Percentiles rank a stretch among this genome's conserved stretches.
phyloP scores from a whole-genome alignment of 495 filamentous ascomycete species.

The Sporormia fimetaria region DNA sequence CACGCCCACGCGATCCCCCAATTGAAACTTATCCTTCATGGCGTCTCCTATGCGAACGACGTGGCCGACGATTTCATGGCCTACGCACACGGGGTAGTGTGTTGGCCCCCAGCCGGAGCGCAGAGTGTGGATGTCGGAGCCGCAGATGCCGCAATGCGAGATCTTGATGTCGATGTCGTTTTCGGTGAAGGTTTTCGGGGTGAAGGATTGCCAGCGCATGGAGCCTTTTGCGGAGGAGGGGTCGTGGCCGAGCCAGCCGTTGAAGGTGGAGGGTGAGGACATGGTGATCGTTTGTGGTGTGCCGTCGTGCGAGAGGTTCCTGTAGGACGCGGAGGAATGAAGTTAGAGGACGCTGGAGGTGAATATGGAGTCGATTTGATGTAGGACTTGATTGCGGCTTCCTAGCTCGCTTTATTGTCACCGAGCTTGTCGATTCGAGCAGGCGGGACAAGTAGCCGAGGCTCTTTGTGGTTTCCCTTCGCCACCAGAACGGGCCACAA shows the following conservation, averaged over 20 bases:
- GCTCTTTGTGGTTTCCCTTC: no score
- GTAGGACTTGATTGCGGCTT: no score
- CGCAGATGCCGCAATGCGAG: slow-evolving; percentile 77
- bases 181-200: slow-evolving; percentile 52
- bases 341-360: neutral
- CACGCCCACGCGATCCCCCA: slow-evolving; percentile 75
- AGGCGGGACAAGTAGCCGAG: no score
- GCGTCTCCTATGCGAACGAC: slow-evolving; percentile 57
- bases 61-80: slow-evolving; percentile 74
- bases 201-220: slow-evolving; percentile 58
- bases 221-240: slow-evolving; percentile 50
- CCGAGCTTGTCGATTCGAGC: no score
- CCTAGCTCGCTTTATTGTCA: no score
- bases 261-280: slow-evolving; percentile 44
- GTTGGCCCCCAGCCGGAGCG: slow-evolving; percentile 60
- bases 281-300: slow-evolving; percentile 11
- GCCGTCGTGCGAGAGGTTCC: neutral
- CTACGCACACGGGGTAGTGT: slow-evolving; percentile 60
- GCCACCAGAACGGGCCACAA: no score
- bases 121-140: slow-evolving; percentile 64
- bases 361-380: neutral
- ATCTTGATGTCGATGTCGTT: slow-evolving; percentile 70
- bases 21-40: slow-evolving; percentile 49
- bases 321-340: neutral
- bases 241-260: slow-evolving; percentile 70